Evolutionary conservation across 176 grass and related monocot species (phyloP), one percentile per base, ranked within the genome.

Genomic region (Zea mays): DNA sequence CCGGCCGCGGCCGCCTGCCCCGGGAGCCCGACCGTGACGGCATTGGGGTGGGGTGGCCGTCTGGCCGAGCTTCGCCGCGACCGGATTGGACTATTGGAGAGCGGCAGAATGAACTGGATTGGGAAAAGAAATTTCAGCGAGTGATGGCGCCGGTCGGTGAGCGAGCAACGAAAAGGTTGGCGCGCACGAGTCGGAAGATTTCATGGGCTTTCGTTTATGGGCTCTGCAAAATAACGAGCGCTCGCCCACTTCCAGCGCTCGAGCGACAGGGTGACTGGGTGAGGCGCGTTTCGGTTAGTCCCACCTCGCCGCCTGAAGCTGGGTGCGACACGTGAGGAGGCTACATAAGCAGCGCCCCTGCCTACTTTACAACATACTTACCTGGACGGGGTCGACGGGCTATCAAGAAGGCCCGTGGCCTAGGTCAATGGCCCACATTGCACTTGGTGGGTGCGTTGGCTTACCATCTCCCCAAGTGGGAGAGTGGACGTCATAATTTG

Each of bases 381-480:
- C 72, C 81, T 80, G 84, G 80, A 78, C 84, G 72, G 76, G 76
- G 76, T 87, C 76, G 21, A 86, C 71, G 64, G 57, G 20, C 43
- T 49, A 84, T 80, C 76, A 84, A 0, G 2, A 67, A 80, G 58
- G 42, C 48, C 5, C 75, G 71, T 86, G 84, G 81, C 65, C 79
- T 90, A 83, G 47, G 42, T 34, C 11, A 61, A 10, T 78, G 85
- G 79, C 59, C 67, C 33, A 27, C 85, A 82, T 78, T 82, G 85
- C 79, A 87, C 79, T 51, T 43, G 14, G 73, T 16, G 59, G 74
- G 60, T 0, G 85, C 66, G 89, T 9, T 91, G 48, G 77, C 39
- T 35, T 83, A 83, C 80, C 85, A 83, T 87, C 79, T 83, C 48
- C 74, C 49, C 69, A 88, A 88, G 63, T 38, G 70, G 80, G 67